These are phyloP conservation scores for Aspergillus fructus DNA, from an alignment of 2,329 filamentous ascomycete species.

Conservation along the genomic window DNA sequence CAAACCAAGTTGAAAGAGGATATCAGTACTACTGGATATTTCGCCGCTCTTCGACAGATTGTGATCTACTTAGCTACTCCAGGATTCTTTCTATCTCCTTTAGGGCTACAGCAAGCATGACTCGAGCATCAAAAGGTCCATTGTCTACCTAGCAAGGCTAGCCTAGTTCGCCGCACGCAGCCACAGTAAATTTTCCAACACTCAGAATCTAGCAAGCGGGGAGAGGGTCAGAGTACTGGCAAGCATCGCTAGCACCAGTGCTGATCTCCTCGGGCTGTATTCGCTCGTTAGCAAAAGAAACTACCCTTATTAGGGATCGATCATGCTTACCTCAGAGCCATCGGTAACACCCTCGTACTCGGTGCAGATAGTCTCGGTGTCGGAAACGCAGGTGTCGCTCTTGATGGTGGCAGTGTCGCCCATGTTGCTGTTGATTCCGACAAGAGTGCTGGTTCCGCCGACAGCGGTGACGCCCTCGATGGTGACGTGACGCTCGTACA, in stretches of 20 bases:
- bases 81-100: no score
- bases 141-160: no score
- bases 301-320: no score
- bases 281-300: no score
- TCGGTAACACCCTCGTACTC: constrained; percentile 34
- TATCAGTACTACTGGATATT: no score
- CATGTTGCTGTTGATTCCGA: constrained; percentile 35
- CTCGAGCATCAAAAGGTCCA: no score
- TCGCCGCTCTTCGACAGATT: no score
- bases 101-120: no score
- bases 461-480: constrained; percentile 34
- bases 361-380: background rate
- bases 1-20: no score
- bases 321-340: constrained; percentile 18
- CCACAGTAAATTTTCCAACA: no score
- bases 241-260: background rate
- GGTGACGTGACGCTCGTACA: constrained; percentile 25
- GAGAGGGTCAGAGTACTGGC: constrained; percentile 33
- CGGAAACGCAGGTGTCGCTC: constrained; percentile 31
- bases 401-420: constrained; percentile 8
- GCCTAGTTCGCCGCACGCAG: no score
- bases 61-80: no score
- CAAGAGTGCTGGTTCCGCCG: constrained; percentile 21
- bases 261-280: constrained; percentile 3
- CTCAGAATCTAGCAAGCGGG: constrained; percentile 42